Evolutionary conservation across 2,329 filamentous ascomycete genomes (phyloP).

Genomic region (Bipolaris oryzae): DNA sequence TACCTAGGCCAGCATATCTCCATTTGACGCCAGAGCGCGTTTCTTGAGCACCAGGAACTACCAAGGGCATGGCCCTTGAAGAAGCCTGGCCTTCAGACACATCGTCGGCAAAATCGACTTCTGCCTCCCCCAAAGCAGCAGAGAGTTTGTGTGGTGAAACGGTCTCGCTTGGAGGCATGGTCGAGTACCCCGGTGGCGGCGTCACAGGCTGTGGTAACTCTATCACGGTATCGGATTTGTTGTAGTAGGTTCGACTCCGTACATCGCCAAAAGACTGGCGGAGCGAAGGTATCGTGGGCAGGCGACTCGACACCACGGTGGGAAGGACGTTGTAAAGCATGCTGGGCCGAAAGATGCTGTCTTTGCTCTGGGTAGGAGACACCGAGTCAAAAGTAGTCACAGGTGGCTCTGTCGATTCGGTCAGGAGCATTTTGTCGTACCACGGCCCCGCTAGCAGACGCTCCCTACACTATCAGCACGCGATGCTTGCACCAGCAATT

Average conservation of each 20-base stretch:
- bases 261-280: conserved; percentile 42
- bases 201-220: conserved; percentile 34
- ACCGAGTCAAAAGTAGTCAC: conserved; percentile 15
- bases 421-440: conserved; percentile 19
- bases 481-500: background rate
- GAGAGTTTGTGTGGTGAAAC: conserved; percentile 26
- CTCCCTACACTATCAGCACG: background rate
- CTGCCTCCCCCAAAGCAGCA: conserved; percentile 24
- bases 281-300: conserved; percentile 60
- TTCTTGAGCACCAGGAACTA: conserved; percentile 34
- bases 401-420: background rate
- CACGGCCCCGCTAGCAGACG: conserved; percentile 15
- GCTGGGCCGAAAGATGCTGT: conserved; percentile 42
- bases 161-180: conserved; percentile 33
- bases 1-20: conserved; percentile 60
- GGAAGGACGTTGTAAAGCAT: conserved; percentile 63
- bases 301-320: conserved; percentile 57
- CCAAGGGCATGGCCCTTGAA: conserved; percentile 25
- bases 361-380: conserved; percentile 14
- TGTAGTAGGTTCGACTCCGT: conserved; percentile 24
- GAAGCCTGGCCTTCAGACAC: conserved; percentile 34
- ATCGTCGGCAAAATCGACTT: conserved; percentile 32
- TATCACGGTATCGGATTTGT: conserved; percentile 24
- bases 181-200: conserved; percentile 48
- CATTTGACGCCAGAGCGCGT: conserved; percentile 53